These are phyloP conservation scores for Geotrichum ghanense DNA, from an alignment of 805 yeast species.

Conservation along the genomic window DNA sequence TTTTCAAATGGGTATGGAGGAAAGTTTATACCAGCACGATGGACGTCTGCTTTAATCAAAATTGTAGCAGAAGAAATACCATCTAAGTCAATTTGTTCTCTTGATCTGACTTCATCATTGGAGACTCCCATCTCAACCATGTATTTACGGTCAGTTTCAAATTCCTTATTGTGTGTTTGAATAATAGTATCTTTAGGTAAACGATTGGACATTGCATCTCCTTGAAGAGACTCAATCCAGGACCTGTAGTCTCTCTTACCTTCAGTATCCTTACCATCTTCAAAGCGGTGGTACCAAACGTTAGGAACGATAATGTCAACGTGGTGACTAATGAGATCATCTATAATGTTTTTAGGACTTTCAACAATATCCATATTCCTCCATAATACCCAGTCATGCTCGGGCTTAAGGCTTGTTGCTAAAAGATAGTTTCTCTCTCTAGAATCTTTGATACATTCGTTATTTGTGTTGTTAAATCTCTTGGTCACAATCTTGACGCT, in stretches of 20 bases:
- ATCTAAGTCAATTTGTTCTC: slow-evolving; percentile 67
- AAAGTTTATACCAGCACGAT: slow-evolving; percentile 90
- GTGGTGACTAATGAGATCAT: slow-evolving; percentile 78
- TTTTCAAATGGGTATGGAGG: slow-evolving; percentile 88
- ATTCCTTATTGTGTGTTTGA: slow-evolving; percentile 88
- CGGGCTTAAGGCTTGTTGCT: slow-evolving; percentile 68
- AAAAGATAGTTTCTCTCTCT: slow-evolving; percentile 79
- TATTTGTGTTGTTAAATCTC: slow-evolving; percentile 77
- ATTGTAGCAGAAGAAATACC: slow-evolving; percentile 93
- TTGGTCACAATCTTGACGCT: slow-evolving; percentile 82
- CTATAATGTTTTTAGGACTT: slow-evolving; percentile 62
- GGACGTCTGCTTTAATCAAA: slow-evolving; percentile 82
- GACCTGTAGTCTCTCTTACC: slow-evolving; percentile 19
- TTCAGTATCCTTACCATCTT: slow-evolving; percentile 16
- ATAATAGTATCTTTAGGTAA: slow-evolving; percentile 66
- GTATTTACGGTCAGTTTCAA: slow-evolving; percentile 84
- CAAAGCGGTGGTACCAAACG: slow-evolving; percentile 44
- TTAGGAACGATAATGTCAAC: slow-evolving; percentile 81
- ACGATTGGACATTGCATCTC: slow-evolving; percentile 50
- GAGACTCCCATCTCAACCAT: slow-evolving; percentile 67
- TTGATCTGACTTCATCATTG: slow-evolving; percentile 29
- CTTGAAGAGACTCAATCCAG: slow-evolving; percentile 55
- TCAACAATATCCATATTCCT: slow-evolving; percentile 85
- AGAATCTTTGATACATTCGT: slow-evolving; percentile 65
- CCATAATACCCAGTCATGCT: slow-evolving; percentile 87